These are phyloP conservation scores for Aspergillus aculeatinus DNA, from an alignment of 2,329 filamentous ascomycete genomes.

Conservation along the genomic window DNA sequence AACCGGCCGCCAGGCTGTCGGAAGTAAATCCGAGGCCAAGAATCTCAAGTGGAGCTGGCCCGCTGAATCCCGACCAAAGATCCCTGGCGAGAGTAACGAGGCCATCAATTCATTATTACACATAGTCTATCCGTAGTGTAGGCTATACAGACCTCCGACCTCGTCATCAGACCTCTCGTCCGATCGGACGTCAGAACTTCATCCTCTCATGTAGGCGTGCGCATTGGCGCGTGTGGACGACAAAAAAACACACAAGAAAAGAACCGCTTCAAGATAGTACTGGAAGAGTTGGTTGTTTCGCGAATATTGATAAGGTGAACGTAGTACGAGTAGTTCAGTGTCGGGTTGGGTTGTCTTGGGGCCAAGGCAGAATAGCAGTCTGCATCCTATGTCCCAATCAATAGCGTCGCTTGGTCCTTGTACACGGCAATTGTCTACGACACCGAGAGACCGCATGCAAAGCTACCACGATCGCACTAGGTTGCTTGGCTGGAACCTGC, in stretches of 20 bases:
- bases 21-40: neutral
- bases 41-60: neutral
- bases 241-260: too few relatives aligned
- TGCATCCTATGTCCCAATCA: neutral
- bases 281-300: too few relatives aligned
- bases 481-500: neutral
- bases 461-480: neutral
- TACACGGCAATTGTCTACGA: neutral
- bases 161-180: neutral
- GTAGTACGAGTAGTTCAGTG: neutral
- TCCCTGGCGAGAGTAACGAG: neutral
- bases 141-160: neutral
- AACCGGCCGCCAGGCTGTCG: neutral
- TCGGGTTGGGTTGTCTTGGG: neutral
- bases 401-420: neutral
- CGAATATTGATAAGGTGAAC: too few relatives aligned
- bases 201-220: neutral
- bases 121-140: too few relatives aligned
- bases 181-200: neutral
- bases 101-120: neutral
- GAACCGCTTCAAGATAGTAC: too few relatives aligned
- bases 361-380: neutral
- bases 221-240: neutral
- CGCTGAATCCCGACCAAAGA: neutral
- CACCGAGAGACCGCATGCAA: neutral